Conservation (phyloP, 768 basidiomycete species). For the Coprinopsis strossmayeri region DNA sequence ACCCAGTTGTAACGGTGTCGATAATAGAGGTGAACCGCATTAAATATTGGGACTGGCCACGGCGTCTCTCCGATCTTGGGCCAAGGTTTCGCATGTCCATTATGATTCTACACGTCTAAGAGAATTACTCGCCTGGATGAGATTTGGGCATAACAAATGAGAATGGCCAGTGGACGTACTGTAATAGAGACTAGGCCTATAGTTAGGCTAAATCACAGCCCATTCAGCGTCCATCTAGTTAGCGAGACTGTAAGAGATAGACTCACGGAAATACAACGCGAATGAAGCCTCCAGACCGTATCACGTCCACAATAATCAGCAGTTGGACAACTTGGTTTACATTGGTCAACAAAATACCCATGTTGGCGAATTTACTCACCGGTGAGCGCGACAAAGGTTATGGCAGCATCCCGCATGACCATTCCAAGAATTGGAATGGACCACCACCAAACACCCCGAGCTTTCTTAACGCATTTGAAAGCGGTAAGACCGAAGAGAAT, state of each 20-base stretch:
- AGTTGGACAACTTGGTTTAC: no score
- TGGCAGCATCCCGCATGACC: not conserved
- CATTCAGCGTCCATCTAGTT: no score
- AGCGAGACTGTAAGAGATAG: not conserved
- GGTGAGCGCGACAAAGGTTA: not conserved
- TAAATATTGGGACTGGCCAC: no score
- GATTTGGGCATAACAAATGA: no score
- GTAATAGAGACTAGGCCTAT: conserved; percentile 6
- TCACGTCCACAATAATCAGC: not conserved
- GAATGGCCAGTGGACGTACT: conserved; percentile 10
- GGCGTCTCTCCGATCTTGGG: no score
- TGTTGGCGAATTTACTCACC: not conserved
- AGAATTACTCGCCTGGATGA: no score
- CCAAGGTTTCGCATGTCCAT: not conserved
- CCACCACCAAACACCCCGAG: not conserved
- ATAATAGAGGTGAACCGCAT: no score
- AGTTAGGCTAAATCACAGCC: conserved; percentile 5
- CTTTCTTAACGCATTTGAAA: not conserved
- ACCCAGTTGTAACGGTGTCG: no score
- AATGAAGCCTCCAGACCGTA: not conserved
- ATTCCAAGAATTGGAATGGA: not conserved
- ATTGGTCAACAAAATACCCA: no score
- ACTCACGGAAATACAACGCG: conserved; percentile 12
- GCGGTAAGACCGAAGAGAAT: not conserved
- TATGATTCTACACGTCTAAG: not conserved